phyloP scores from a whole-genome alignment of 768 basidiomycete genomes.

The Pleurotus citrinopileatus region DNA sequence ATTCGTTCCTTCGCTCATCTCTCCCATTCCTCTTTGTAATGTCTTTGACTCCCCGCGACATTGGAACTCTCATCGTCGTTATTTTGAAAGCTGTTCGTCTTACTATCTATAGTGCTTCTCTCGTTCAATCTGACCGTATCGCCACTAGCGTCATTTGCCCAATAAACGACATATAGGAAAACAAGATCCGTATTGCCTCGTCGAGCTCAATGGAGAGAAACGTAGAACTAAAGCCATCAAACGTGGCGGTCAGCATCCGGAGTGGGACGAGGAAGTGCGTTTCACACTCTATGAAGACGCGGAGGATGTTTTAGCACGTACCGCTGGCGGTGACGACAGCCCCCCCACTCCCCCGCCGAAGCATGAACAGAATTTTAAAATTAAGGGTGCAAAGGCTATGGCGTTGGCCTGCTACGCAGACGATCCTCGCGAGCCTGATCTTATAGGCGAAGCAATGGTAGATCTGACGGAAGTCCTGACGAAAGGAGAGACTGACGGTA shows the following conservation, averaged over 20 bases:
- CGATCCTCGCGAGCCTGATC: constrained; percentile 90
- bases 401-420: constrained; percentile 90
- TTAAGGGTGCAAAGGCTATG: constrained; percentile 76
- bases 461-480: constrained; percentile 89
- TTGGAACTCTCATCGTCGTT: constrained; percentile 93
- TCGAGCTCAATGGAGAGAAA: constrained; percentile 78
- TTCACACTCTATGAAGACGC: constrained; percentile 85
- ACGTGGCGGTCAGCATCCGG: constrained; percentile 96
- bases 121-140: constrained; percentile 11
- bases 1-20: constrained; percentile 9
- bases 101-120: too few relatives aligned
- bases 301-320: constrained; percentile 47
- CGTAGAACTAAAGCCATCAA: constrained; percentile 91
- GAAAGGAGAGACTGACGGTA: constrained; percentile 96
- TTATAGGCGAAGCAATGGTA: constrained; percentile 89
- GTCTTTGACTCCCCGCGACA: constrained; percentile 64
- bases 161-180: constrained; percentile 94
- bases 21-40: constrained; percentile 29
- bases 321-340: constrained; percentile 36
- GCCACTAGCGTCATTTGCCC: constrained; percentile 73
- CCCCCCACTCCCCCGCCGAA: constrained; percentile 76
- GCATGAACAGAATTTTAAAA: constrained; percentile 40
- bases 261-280: constrained; percentile 98
- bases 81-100: constrained; percentile 87
- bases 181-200: constrained; percentile 93